These are phyloP conservation scores for Penicillium canescens DNA, from an alignment of 495 filamentous ascomycete genomes.

Conservation along the genomic window DNA sequence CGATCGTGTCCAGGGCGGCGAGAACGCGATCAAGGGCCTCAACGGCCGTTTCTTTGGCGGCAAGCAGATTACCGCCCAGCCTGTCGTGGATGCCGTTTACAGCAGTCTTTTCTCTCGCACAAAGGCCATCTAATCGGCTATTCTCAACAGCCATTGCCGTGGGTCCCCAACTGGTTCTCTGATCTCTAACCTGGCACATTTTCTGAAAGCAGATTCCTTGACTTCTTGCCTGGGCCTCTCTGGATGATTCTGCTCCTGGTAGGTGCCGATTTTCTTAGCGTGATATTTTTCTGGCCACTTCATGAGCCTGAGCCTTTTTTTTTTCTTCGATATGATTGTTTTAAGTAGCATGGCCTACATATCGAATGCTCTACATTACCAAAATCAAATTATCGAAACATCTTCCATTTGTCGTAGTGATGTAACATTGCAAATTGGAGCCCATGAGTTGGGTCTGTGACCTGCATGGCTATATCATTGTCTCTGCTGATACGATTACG, in stretches of 20 bases:
- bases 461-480: no score
- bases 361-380: background rate
- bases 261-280: conserved; percentile 38
- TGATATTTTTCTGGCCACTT: conserved; percentile 20
- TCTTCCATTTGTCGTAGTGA: background rate
- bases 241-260: conserved; percentile 44
- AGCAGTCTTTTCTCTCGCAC: conserved; percentile 92
- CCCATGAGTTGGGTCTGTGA: no score
- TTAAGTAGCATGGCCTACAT: conserved; percentile 14
- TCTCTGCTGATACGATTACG: no score
- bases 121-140: conserved; percentile 57
- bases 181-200: conserved; percentile 18
- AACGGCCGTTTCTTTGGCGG: conserved; percentile 96
- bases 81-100: conserved; percentile 97
- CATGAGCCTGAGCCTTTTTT: conserved; percentile 29
- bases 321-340: conserved; percentile 12
- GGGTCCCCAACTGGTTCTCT: conserved; percentile 2
- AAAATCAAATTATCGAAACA: background rate
- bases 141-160: conserved; percentile 1
- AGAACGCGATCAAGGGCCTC: conserved; percentile 95
- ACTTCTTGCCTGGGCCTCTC: conserved; percentile 22
- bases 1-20: conserved; percentile 87
- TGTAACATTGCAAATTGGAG: no score
- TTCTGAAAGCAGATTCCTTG: conserved; percentile 25
- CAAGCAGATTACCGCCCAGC: conserved; percentile 84